These are phyloP conservation scores for Lactarius tabidus DNA, from an alignment of 768 basidiomycete genomes.

Conservation along the genomic window DNA sequence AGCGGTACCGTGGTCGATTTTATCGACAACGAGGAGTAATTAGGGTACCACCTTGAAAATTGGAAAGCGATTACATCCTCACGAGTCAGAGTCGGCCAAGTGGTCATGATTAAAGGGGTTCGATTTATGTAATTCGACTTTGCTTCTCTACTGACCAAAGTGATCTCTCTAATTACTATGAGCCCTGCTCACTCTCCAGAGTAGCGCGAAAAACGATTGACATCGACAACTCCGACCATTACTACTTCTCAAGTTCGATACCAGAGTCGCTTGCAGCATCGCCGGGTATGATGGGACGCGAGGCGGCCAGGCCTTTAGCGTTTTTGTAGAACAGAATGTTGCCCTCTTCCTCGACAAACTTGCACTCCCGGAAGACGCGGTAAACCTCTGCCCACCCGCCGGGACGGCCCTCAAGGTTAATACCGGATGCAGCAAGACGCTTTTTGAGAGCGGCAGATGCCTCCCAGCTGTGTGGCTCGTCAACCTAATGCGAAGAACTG, in stretches of 20 bases:
- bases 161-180: background rate
- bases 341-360: constrained; percentile 94
- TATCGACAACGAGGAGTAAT: constrained; percentile 57
- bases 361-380: constrained; percentile 76
- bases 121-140: background rate
- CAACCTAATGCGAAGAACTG: background rate
- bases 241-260: constrained; percentile 46
- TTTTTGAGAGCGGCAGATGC: constrained; percentile 81
- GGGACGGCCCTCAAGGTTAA: constrained; percentile 65
- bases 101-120: constrained; percentile 3
- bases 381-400: constrained; percentile 79
- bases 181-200: constrained; percentile 21
- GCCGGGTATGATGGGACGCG: constrained; percentile 63
- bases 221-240: background rate
- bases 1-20: constrained; percentile 76
- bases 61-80: constrained; percentile 67
- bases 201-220: background rate
- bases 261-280: constrained; percentile 60
- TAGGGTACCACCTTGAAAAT: constrained; percentile 82
- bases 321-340: constrained; percentile 92
- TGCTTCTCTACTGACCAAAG: background rate
- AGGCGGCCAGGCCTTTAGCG: constrained; percentile 68
- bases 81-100: constrained; percentile 52
- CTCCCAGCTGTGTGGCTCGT: constrained; percentile 61
- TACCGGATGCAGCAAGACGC: constrained; percentile 54